Percentiles rank a stretch among this genome's conserved stretches.
Conservation (phyloP, 768 basidiomycete species). For the Gymnopilus junonius region DNA sequence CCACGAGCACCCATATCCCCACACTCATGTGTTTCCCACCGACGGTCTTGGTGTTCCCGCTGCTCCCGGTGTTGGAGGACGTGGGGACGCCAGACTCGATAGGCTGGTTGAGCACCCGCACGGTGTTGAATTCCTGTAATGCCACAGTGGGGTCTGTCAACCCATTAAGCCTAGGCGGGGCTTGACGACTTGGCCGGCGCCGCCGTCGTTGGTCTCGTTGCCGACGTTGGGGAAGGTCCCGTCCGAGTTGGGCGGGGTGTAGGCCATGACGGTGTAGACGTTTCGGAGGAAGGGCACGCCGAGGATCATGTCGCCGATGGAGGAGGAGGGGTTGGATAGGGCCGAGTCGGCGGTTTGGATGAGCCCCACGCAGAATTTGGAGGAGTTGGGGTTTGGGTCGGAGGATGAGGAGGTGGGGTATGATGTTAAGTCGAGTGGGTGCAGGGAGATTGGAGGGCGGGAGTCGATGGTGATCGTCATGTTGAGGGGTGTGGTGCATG, state of each 20-base stretch:
- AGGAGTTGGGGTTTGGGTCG: constrained; percentile 68
- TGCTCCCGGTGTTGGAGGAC: constrained; percentile 9
- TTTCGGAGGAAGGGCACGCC: constrained; percentile 81
- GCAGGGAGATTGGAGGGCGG: background rate
- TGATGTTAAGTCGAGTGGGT: constrained; percentile 70
- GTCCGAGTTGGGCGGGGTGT: constrained; percentile 46
- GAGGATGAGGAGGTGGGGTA: constrained; percentile 66
- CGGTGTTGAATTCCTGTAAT: constrained; percentile 67
- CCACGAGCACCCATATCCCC: constrained; percentile 67
- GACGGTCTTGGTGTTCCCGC: constrained; percentile 19
- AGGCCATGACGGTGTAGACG: constrained; percentile 78
- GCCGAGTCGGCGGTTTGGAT: constrained; percentile 60
- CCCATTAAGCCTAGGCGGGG: constrained; percentile 64
- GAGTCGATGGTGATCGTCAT: constrained; percentile 36
- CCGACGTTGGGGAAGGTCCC: constrained; percentile 46
- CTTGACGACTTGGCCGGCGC: constrained; percentile 24
- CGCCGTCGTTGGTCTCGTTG: constrained; percentile 12
- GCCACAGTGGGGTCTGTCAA: constrained; percentile 68
- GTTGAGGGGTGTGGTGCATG: constrained; percentile 72
- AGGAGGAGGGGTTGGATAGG: constrained; percentile 38
- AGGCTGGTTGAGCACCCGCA: constrained; percentile 69
- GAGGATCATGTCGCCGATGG: constrained; percentile 71
- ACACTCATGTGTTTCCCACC: constrained; percentile 43
- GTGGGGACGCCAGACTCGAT: constrained; percentile 32
- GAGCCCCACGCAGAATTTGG: constrained; percentile 62